These are phyloP conservation scores for Blepharisma stoltei DNA, from an alignment of 73 alveolate species.

Conservation along the genomic window DNA sequence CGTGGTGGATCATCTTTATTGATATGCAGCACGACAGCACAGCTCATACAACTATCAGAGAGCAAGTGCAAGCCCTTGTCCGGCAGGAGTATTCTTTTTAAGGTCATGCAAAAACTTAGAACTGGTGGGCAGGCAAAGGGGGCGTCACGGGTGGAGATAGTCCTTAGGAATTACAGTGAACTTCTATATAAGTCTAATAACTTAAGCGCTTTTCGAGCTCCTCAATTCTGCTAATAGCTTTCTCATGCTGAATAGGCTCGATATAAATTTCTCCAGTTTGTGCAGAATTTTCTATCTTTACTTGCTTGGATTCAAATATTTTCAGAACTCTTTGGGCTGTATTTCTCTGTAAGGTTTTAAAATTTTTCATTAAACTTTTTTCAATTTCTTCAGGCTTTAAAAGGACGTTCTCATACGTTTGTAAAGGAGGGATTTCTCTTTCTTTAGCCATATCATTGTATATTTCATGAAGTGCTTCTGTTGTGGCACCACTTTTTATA, in stretches of 20 bases:
- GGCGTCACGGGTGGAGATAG: too few species aligned
- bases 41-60: too few species aligned
- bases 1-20: too few species aligned
- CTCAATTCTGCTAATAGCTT: too few species aligned
- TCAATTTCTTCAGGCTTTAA: constrained; percentile 1
- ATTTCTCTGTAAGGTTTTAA: not conserved
- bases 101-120: too few species aligned
- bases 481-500: not conserved
- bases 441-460: not conserved
- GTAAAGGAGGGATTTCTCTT: not conserved
- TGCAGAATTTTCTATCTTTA: not conserved
- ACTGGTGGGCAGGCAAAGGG: too few species aligned
- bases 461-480: not conserved
- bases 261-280: not conserved
- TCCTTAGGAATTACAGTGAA: too few species aligned
- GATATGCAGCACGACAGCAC: too few species aligned
- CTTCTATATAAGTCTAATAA: too few species aligned
- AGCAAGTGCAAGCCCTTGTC: too few species aligned
- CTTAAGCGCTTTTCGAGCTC: too few species aligned
- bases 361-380: not conserved
- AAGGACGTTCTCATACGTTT: not conserved
- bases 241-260: not conserved
- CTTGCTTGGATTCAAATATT: not conserved
- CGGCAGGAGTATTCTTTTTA: too few species aligned
- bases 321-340: not conserved